These are phyloP conservation scores for Hypoxylon sp. DNA, from an alignment of 2,329 filamentous ascomycete species.

Conservation along the genomic window DNA sequence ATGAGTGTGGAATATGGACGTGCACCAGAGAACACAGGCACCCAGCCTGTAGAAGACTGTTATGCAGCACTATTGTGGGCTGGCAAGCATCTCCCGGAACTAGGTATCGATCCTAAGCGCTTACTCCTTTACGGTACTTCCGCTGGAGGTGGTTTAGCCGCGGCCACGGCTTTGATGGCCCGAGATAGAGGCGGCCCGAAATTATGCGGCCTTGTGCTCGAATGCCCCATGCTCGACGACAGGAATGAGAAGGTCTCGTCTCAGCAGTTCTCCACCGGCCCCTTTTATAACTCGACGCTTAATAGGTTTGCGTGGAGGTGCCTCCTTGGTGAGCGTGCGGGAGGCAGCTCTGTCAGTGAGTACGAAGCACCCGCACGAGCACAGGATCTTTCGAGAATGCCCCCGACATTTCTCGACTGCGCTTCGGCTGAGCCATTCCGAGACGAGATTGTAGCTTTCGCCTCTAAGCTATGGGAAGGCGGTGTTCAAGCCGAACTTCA, in stretches of 20 bases:
- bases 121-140: constrained; percentile 70
- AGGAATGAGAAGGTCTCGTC: constrained; percentile 53
- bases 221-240: constrained; percentile 62
- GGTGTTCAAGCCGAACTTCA: constrained; percentile 56
- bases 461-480: constrained; percentile 54
- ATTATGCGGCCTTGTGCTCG: constrained; percentile 58
- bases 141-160: constrained; percentile 71
- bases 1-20: constrained; percentile 55
- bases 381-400: constrained; percentile 51
- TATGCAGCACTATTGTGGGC: constrained; percentile 58
- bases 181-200: constrained; percentile 56
- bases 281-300: constrained; percentile 52
- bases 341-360: constrained; percentile 49
- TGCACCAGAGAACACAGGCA: constrained; percentile 53
- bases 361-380: constrained; percentile 55
- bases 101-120: constrained; percentile 63
- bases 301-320: constrained; percentile 55
- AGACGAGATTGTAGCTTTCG: constrained; percentile 56
- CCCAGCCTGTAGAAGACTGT: constrained; percentile 56
- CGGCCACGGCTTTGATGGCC: constrained; percentile 66
- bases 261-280: constrained; percentile 53
- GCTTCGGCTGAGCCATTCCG: constrained; percentile 55
- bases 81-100: constrained; percentile 48
- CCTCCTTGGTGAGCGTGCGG: constrained; percentile 51
- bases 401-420: constrained; percentile 56